Conservation (phyloP, 257 asterid species). For the Salvia miltiorrhiza region DNA sequence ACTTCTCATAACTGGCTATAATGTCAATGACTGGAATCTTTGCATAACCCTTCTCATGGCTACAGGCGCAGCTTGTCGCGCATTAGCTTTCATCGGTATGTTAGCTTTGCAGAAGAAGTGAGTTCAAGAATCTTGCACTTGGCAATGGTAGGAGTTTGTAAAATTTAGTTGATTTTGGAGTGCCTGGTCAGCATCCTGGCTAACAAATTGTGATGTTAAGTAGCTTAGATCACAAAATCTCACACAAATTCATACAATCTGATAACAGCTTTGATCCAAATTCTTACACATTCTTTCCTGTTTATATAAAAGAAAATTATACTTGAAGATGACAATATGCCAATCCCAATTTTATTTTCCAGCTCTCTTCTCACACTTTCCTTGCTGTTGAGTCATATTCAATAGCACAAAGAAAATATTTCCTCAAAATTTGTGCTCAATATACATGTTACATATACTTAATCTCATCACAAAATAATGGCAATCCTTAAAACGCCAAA, state of each 20-base stretch:
- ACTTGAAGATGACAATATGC: neutral
- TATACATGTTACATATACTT: too few relatives aligned
- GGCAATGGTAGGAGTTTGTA: neutral
- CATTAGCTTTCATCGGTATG: constrained; percentile 55
- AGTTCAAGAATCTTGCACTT: neutral
- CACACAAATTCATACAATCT: neutral
- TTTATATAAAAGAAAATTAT: neutral
- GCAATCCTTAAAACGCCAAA: too few relatives aligned
- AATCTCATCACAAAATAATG: too few relatives aligned
- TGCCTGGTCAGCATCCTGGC: neutral
- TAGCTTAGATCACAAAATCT: constrained; percentile 4
- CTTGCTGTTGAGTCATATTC: too few relatives aligned
- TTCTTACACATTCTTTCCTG: neutral
- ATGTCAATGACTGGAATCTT: constrained; percentile 40
- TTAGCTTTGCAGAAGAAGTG: constrained; percentile 37
- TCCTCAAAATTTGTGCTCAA: too few relatives aligned
- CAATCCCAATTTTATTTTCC: neutral
- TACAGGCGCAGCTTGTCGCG: constrained; percentile 46
- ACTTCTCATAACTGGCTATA: constrained; percentile 36
- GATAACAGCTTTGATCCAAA: too few relatives aligned
- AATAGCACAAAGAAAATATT: too few relatives aligned
- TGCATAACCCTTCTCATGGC: constrained; percentile 49
- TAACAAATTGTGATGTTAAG: neutral
- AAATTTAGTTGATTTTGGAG: neutral
- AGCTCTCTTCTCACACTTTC: too few relatives aligned